Conservation (phyloP, 306 rosid genomes). For the Carpinus viminea region DNA sequence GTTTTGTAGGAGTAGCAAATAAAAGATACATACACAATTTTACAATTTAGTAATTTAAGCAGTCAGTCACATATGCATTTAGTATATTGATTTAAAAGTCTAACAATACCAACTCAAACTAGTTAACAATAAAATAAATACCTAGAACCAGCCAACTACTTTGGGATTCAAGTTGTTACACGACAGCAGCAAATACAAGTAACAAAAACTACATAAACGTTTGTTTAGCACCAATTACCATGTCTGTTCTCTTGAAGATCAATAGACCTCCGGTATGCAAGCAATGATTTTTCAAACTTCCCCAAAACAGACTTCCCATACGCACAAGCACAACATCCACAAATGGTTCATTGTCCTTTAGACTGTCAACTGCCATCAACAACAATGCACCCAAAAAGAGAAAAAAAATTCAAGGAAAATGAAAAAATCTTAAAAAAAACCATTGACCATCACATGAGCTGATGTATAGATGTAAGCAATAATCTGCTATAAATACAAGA, state of each 20-base stretch:
- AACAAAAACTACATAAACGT: slow-evolving; percentile 16
- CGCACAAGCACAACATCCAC: slow-evolving; percentile 81
- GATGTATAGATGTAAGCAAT: neutral
- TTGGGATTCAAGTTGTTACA: neutral
- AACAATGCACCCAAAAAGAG: slow-evolving; percentile 29
- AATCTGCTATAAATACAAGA: neutral
- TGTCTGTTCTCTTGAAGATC: slow-evolving; percentile 57
- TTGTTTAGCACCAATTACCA: slow-evolving; percentile 51
- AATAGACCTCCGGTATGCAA: slow-evolving; percentile 68
- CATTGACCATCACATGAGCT: neutral
- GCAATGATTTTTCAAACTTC: slow-evolving; percentile 60
- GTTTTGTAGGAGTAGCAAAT: neutral
- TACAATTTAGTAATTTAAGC: neutral
- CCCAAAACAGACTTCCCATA: slow-evolving; percentile 90
- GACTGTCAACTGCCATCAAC: slow-evolving; percentile 57
- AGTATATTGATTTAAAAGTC: neutral
- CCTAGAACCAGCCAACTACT: neutral
- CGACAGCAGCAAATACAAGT: slow-evolving; percentile 3
- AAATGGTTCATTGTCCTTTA: slow-evolving; percentile 62
- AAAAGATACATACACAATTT: neutral
- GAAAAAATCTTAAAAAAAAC: neutral
- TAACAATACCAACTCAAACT: neutral
- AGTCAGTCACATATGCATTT: neutral
- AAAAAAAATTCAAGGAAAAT: neutral
- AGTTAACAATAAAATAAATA: neutral